Base-by-base conservation (phyloP, 306 rosid species). In the Astragalus glycyphyllos region DNA sequence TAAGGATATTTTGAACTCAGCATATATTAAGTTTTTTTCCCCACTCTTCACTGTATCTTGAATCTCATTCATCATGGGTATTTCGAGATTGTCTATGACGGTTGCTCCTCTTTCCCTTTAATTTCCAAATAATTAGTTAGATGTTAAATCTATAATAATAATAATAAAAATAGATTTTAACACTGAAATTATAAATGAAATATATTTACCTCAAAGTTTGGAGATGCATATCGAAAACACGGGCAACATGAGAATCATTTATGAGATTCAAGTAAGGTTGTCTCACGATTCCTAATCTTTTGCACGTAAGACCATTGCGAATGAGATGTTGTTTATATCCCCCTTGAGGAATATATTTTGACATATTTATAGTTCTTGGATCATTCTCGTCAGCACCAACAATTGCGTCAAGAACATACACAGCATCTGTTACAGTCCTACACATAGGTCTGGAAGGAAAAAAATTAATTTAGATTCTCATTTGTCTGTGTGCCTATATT, bases 341-440 rank as follows among this genome's bases (percentile, higher is more conserved):
- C 23, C 82, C 85, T 7, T 6, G 44, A 1, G 88, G 88, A 75
- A 83, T 81, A 64, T 68, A 56, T 17, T 62, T 69, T 23, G 83
- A 83, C 7, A 64, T 12, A 4, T 32, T 48, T 58, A 31, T 42
- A 12, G 47, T 72, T 32, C 79, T 71, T 49, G 82, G 82, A 4
- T 88, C 87, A 4, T 79, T 58, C 54, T 32, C 6, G 68, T 84
- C 87, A 7, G 37, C 10, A 58, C 88, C 88, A 13, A 48, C 85
- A 64, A 85, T 85, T n/a, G 20, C 78, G 2, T 85, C 88, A 60
- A 88, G 90, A 72, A 88, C 85, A 46, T 74, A 34, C 26, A 75
- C 80, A 0, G 79, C 84, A 80, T 88, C 87, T 7, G 76, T 37
- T 1, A 88, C 83, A 6, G 81, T 88, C 70, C 88, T 85, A 1